Percentiles rank a stretch among this genome's conserved stretches.
These are phyloP conservation scores for Boletus sp. DNA, from an alignment of 768 basidiomycete genomes.

Conservation along the genomic window DNA sequence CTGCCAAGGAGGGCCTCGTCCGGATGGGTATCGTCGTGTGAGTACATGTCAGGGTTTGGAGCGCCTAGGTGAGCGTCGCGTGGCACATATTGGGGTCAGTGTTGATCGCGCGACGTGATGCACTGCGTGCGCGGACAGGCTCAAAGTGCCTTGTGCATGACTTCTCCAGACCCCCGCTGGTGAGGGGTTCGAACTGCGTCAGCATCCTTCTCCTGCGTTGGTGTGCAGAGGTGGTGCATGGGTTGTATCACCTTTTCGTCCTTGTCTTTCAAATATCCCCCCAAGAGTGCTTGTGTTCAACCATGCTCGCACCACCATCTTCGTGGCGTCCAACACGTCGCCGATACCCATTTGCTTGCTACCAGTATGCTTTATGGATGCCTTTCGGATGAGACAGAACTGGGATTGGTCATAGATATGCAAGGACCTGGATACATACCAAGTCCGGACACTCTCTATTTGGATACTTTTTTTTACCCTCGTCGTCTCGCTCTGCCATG, in stretches of 20 bases:
- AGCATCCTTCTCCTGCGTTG: conserved; percentile 43
- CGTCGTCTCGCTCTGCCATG: not conserved
- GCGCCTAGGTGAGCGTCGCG: conserved; percentile 17
- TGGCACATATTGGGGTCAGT: not conserved
- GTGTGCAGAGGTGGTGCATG: conserved; percentile 64
- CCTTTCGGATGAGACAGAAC: not conserved
- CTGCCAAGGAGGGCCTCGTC: conserved; percentile 70
- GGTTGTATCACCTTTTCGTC: conserved; percentile 12
- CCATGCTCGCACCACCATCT: not conserved
- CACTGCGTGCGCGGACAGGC: not conserved
- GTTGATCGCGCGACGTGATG: not conserved
- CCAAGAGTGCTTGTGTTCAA: not conserved
- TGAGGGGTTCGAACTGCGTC: conserved; percentile 21
- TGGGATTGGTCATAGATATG: conserved; percentile 3
- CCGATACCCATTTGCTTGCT: not conserved
- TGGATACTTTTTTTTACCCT: not conserved
- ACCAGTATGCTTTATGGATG: not conserved
- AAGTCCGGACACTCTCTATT: not conserved
- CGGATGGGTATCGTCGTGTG: conserved; percentile 55
- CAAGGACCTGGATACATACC: not conserved
- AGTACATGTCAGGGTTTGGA: conserved; percentile 1
- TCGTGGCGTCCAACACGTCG: not conserved
- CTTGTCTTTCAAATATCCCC: not conserved
- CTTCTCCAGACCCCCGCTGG: conserved; percentile 61
- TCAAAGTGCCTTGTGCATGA: conserved; percentile 39